Evolutionary conservation across 2,329 filamentous ascomycete species (phyloP).

Genomic region (Hymenoscyphus fructigenus): DNA sequence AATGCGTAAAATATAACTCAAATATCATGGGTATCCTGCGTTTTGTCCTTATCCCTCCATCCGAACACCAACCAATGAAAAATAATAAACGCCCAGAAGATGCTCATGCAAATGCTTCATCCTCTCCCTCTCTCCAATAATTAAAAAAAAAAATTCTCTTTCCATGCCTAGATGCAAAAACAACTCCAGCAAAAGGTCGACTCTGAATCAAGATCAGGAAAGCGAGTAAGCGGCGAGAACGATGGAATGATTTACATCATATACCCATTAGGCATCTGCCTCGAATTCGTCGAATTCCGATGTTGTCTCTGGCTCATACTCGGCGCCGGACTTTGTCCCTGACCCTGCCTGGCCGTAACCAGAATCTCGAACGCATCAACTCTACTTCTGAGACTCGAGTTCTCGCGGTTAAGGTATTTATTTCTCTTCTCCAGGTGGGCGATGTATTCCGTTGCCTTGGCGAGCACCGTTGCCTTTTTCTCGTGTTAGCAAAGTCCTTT

Average conservation of each 20-base stretch:
- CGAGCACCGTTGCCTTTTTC: conserved; percentile 56
- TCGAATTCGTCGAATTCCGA: not conserved
- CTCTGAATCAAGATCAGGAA: no score
- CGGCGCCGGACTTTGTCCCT: conserved; percentile 2
- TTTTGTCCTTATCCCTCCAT: not conserved
- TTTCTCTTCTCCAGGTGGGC: conserved; percentile 89
- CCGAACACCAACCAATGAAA: not conserved
- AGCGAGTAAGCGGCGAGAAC: no score
- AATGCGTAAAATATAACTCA: not conserved
- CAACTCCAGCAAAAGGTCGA: no score
- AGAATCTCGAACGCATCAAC: conserved; percentile 78
- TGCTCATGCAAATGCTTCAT: no score
- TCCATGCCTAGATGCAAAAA: no score
- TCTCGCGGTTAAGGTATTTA: conserved; percentile 77
- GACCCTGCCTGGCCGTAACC: conserved; percentile 57
- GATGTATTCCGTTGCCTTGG: conserved; percentile 96
- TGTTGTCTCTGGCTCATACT: conserved; percentile 7
- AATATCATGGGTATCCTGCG: conserved; percentile 13
- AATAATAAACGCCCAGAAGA: not conserved
- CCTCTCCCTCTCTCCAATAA: no score
- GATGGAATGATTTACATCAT: not conserved
- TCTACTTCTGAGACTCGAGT: conserved; percentile 71
- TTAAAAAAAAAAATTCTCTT: no score
- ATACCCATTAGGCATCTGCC: not conserved
- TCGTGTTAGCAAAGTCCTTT: not conserved